Evolutionary conservation across 768 basidiomycete genomes (phyloP).

Genomic region (Agrocybe pediades): DNA sequence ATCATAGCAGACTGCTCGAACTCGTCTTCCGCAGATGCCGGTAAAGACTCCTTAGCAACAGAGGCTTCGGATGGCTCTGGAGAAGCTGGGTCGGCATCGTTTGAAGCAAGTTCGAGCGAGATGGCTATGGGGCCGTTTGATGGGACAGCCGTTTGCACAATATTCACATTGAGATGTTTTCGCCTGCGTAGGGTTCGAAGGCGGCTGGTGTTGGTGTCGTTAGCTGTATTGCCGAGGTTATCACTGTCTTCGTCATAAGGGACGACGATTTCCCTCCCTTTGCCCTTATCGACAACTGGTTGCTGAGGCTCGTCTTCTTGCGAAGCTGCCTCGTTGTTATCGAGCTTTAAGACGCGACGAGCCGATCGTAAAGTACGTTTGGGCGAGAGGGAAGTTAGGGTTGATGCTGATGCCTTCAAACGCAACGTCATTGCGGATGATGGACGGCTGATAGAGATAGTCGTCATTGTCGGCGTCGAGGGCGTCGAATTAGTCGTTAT

Average conservation of each 20-base stretch:
- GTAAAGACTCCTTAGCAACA: neutral
- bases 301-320: neutral
- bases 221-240: neutral
- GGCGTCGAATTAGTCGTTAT: neutral
- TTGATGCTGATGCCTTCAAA: neutral
- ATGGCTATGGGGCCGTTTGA: constrained; percentile 2
- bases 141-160: neutral
- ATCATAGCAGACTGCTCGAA: too few species aligned
- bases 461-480: constrained; percentile 11
- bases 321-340: neutral
- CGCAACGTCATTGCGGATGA: neutral
- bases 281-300: neutral
- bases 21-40: too few species aligned
- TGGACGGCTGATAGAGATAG: neutral
- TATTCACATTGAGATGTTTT: constrained; percentile 4
- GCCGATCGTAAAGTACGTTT: neutral
- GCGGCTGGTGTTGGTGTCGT: neutral
- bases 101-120: constrained; percentile 3
- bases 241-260: neutral
- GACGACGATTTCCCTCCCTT: neutral
- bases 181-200: constrained; percentile 5
- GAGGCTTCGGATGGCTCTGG: constrained; percentile 3
- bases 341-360: neutral
- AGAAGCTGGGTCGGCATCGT: constrained; percentile 5
- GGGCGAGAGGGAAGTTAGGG: neutral